Evolutionary conservation across 306 rosid species (phyloP), one percentile per base, ranked within the genome.

Genomic region (Cucumis hystrix): DNA sequence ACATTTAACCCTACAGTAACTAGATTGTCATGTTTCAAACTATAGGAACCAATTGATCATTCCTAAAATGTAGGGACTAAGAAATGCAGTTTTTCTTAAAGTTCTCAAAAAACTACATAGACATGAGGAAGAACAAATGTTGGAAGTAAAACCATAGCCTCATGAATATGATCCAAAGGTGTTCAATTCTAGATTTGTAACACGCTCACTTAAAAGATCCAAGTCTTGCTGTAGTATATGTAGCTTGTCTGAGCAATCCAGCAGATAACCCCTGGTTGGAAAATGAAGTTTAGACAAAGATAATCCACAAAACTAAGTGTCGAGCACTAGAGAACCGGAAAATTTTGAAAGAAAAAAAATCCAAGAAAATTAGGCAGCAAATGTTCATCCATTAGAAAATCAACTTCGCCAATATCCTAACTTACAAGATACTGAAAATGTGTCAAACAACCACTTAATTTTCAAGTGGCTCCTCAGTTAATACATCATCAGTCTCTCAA

Each of bases 151-250:
- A 30, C 21, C 77, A 56, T 73, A 65, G 51, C 51, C 72, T 37
- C 51, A 65, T 52, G 21, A 49, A 37, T 52, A 52, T 56, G 40
- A 28, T 51, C 45, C 62, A 73, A 8, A 28, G 25, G 21, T 37
- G 16, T 75, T 56, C 33, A 57, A 56, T 75, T 75, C 33, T 33
- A 58, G 63, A 39, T 37, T 66, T 28, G 21, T 35, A 54, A 84
- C 40, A 68, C 49, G 77, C 96, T 90, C 82, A 90, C 97, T 63
- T 92, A 83, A 94, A 94, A 33, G 98, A 84, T 83, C 98, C 98
- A 80, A 94, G 98, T 9, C 98, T 92, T 45, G 98, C 95, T 57
- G 97, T 94, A 83, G 98, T 94, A 84, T 94, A 94, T 1, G 98
- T 94, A 76, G 98, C 98, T 82, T 94, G 98, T 82, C 98, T 90